Percentiles rank a stretch among this genome's conserved stretches.
Conservation (phyloP, 2,329 filamentous ascomycete genomes). For the Sporothrix protearum region DNA sequence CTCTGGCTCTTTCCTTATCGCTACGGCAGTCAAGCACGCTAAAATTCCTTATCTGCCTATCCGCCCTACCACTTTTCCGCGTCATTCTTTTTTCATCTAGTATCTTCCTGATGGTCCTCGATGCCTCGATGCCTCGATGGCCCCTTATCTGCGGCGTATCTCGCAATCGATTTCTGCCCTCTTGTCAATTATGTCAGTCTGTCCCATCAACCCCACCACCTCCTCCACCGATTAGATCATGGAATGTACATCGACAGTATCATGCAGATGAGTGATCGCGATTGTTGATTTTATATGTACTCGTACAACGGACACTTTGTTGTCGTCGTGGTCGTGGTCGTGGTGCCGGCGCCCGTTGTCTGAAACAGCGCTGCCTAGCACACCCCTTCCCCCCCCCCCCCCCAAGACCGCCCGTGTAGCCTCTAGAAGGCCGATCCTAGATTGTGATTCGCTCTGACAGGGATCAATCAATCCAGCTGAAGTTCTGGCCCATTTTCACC, state of each 20-base stretch:
- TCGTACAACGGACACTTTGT: background rate
- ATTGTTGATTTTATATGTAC: background rate
- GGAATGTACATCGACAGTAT: background rate
- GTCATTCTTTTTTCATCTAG: background rate
- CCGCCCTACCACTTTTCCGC: background rate
- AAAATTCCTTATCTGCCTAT: background rate
- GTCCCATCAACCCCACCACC: background rate
- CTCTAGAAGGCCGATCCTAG: background rate
- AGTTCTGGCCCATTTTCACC: background rate
- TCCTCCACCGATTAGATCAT: background rate
- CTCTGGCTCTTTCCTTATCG: constrained; percentile 9
- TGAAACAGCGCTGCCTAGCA: constrained; percentile 14
- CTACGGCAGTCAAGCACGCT: background rate
- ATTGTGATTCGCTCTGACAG: constrained; percentile 7
- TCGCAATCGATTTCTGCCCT: background rate
- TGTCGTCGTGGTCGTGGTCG: background rate
- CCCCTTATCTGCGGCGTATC: background rate
- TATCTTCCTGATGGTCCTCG: constrained; percentile 1
- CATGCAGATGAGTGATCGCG: background rate
- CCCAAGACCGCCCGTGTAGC: background rate
- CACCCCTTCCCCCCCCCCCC: background rate
- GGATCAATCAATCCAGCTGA: background rate
- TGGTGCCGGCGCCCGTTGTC: background rate
- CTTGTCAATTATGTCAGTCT: background rate
- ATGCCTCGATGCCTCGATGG: background rate